Base-by-base conservation (phyloP, 345 rosid genomes). In the Conringia planisiliqua region DNA sequence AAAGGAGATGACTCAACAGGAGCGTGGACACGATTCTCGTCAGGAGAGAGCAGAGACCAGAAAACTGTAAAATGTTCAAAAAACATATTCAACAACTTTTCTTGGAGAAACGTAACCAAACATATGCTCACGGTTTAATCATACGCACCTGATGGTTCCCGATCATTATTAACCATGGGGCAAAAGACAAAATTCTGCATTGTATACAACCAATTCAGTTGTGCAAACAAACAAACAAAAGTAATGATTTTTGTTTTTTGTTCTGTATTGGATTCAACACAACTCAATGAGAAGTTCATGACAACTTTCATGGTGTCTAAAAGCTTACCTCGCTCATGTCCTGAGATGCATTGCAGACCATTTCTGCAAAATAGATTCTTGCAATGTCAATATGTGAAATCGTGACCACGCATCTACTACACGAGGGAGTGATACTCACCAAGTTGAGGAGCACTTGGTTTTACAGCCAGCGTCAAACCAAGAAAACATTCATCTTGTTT, bases 401-500 rank as follows among this genome's bases (percentile, higher is more conserved):
- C 40, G 4, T 57, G 26, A 75, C 69, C 63, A 32, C 14, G 6
- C 14, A 57, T 6, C 44, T 16, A 50, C 36, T 52, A 70, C 63
- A 64, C 5, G 3, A 44, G 27, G 66, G 38, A 54, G 24, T 16
- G 73, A 52, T 52, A 60, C 52, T 81, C 82, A 93, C 97, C 91
- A 40, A 88, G 67, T 77, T 85, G 86, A 62, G 94, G 80, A 73
- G 85, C 81, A 78, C 95, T 93, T 60, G 97, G 97, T 71, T 88
- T 89, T 68, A 90, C 90, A 17, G 96, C 98, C 39, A 93, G 82
- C 1, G 98, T 89, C 82, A 93, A 80, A 72, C 97, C 98, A 75
- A 93, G 92, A 74, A 90, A 93, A 79, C 92, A 90, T 67, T 93
- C 98, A 68, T 93, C 96, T 56, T 90, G 80, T 82, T 90, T 85